Evolutionary conservation across 2,329 filamentous ascomycete species (phyloP).

Genomic region (Aspergillus sergii): DNA sequence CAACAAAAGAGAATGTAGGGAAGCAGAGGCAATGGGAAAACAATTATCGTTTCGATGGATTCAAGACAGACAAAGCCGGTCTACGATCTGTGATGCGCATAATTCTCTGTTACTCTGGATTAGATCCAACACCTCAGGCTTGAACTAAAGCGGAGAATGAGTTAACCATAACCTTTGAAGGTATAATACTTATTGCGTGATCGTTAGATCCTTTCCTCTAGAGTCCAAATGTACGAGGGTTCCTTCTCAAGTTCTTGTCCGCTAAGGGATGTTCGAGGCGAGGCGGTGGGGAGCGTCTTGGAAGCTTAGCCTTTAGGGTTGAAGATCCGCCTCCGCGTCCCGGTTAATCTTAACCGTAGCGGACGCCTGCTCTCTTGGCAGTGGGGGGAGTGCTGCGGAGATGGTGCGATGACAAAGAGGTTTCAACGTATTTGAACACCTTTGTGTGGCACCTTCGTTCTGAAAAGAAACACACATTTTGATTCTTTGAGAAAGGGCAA

Average conservation of each 20-base stretch:
- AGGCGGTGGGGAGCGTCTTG: not conserved
- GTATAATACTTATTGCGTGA: not conserved
- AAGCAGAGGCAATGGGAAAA: not conserved
- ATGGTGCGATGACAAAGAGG: not conserved
- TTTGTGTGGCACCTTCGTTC: not conserved
- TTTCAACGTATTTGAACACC: not conserved
- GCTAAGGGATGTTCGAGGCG: conserved; percentile 2
- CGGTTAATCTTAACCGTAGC: conserved; percentile 31
- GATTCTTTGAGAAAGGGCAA: not conserved
- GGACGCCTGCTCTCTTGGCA: conserved; percentile 11
- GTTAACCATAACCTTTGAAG: not conserved
- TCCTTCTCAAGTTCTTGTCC: not conserved
- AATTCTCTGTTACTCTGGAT: too few species aligned
- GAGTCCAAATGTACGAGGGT: too few species aligned
- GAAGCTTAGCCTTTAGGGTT: conserved; percentile 3
- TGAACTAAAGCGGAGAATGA: not conserved
- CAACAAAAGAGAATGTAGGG: not conserved
- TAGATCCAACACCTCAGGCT: too few species aligned
- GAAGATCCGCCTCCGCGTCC: not conserved
- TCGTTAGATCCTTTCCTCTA: too few species aligned
- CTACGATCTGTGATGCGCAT: not conserved
- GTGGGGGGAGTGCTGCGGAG: not conserved
- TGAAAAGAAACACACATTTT: not conserved
- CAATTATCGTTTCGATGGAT: not conserved
- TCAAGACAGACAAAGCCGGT: not conserved